Percentiles rank a stretch among this genome's conserved stretches.
These are phyloP conservation scores for Fabrea salina DNA, from an alignment of 169 alveolate genomes.

Conservation along the genomic window DNA sequence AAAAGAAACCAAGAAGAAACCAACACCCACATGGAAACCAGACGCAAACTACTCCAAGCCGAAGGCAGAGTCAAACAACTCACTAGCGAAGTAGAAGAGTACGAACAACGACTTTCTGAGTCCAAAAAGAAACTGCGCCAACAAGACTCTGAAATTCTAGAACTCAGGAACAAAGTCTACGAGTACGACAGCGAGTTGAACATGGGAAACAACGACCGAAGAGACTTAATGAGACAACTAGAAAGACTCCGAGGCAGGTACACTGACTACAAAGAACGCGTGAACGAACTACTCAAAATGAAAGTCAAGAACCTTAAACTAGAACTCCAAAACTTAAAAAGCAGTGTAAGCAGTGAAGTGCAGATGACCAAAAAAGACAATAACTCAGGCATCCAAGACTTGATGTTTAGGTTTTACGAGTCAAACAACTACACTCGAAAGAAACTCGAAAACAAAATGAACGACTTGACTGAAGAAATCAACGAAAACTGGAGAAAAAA, in stretches of 20 bases:
- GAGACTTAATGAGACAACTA: neutral
- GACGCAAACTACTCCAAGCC: neutral
- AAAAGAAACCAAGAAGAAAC: constrained; percentile 6
- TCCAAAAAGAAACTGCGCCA: neutral
- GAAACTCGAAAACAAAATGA: neutral
- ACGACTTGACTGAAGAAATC: neutral
- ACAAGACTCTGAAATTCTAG: neutral
- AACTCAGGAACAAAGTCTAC: constrained; percentile 3
- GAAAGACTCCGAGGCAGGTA: neutral
- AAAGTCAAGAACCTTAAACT: neutral
- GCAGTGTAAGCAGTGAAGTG: neutral
- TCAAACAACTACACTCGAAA: neutral
- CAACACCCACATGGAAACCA: constrained; percentile 1
- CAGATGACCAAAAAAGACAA: constrained; percentile 2
- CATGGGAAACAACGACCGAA: neutral
- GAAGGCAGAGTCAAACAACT: neutral
- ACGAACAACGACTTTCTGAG: neutral
- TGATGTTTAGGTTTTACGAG: neutral
- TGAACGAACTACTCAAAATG: neutral
- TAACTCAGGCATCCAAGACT: constrained; percentile 10
- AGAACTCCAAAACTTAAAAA: neutral
- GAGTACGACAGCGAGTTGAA: constrained; percentile 21
- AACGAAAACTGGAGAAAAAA: constrained; percentile 11
- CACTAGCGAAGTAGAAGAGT: neutral
- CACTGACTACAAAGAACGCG: neutral